Evolutionary conservation across 768 basidiomycete genomes (phyloP).

Genomic region (Trametes cingulata): DNA sequence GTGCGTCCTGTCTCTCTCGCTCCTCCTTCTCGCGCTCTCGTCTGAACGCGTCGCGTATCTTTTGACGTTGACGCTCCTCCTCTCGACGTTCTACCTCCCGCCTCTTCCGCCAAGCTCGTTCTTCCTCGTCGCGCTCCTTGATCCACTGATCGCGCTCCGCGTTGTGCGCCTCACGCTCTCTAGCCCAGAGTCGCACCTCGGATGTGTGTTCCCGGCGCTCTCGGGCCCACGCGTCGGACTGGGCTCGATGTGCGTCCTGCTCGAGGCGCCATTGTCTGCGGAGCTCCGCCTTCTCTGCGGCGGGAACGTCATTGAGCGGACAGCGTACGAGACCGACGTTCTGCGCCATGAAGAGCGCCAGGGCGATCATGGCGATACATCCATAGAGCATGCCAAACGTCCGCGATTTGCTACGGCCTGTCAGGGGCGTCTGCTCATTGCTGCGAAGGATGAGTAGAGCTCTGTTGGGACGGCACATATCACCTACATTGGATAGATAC

Average conservation of each 20-base stretch:
- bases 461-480: too few species aligned
- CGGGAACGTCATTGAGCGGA: constrained; percentile 12
- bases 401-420: not conserved
- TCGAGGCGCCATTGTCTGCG: constrained; percentile 8
- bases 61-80: too few species aligned
- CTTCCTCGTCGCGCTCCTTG: not conserved
- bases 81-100: not conserved
- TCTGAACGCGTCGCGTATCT: too few species aligned
- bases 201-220: not conserved
- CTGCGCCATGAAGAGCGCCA: constrained; percentile 8
- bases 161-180: constrained; percentile 8
- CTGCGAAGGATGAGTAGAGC: too few species aligned
- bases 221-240: not conserved
- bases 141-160: not conserved
- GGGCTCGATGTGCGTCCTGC: not conserved
- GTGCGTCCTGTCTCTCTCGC: too few species aligned
- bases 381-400: too few species aligned
- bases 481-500: too few species aligned
- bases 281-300: constrained; percentile 1
- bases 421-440: not conserved
- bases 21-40: not conserved
- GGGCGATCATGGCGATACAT: not conserved
- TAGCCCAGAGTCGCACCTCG: not conserved
- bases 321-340: constrained; percentile 7
- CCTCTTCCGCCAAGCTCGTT: not conserved